Evolutionary conservation across 2,329 filamentous ascomycete genomes (phyloP).

Genomic region (Pseudogymnoascus sp.): DNA sequence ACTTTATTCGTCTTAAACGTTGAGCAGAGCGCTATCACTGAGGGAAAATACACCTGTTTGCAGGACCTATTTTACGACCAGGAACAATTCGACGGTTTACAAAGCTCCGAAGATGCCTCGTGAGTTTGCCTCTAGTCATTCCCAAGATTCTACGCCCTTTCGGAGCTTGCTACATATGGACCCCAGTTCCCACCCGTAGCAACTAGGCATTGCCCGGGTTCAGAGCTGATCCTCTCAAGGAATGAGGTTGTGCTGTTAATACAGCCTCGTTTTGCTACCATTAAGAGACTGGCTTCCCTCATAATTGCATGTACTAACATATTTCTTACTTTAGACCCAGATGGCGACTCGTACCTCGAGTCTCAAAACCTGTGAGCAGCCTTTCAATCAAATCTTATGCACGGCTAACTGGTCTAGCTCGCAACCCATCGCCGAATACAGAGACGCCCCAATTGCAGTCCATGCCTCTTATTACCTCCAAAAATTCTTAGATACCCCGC

Average conservation of each 20-base stretch:
- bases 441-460: conserved; percentile 68
- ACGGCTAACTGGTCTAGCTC: conserved; percentile 12
- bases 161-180: not conserved
- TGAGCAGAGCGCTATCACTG: not conserved
- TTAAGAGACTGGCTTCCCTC: not conserved
- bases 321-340: not conserved
- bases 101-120: conserved; percentile 3
- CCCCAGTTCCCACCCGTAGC: not conserved
- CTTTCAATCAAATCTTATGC: not conserved
- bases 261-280: not conserved
- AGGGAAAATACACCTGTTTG: not conserved
- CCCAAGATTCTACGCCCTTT: not conserved
- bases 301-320: not conserved
- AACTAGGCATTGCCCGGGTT: not conserved
- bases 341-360: conserved; percentile 4
- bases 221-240: not conserved
- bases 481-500: conserved; percentile 61
- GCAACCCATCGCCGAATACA: conserved; percentile 58
- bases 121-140: not conserved
- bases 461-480: conserved; percentile 86
- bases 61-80: not conserved
- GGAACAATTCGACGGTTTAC: not conserved
- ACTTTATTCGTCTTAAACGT: not conserved
- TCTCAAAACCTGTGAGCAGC: conserved; percentile 2
- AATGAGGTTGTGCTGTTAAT: not conserved